Base-by-base conservation (phyloP, 192 early-diverging fungal species). In the Linnemannia zychae region DNA sequence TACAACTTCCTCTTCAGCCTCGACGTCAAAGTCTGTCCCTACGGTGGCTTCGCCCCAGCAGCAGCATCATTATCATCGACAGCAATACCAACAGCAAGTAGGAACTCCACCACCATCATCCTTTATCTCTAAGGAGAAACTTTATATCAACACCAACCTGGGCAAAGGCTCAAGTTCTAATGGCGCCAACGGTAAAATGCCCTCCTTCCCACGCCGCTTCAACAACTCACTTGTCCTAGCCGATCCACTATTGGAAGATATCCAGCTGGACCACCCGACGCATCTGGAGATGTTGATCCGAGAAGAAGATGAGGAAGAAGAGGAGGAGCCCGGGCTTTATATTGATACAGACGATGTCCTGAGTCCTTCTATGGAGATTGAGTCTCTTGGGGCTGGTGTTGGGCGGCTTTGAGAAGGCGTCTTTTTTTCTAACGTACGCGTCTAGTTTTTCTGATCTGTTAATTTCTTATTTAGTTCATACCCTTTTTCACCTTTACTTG, bases 351-450 rank as follows among this genome's bases (percentile, higher is more conserved):
- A 80, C 60, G 79, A 82, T 67, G 17, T 76, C 18, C 7, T 76
- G 7, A 76, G 74, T 36, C 74, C 74, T 22, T 53, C 74, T 4
- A 28, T 75, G 12, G 82, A 84, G n/a, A 48, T 74, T 13, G 82
- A 84, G 28, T 79, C 72, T 47, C 33, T 84, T 31, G 82, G 82
- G 33, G 82, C 82, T 1, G 82, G 82, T 48, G 77, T 84, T 4
- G 82, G 82, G 12, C 46, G 72, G 20, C 18, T n/a, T 2, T 73
- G 49, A 73, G 20, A 31, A 76, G 48, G n/a, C 11, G 57, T 13
- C 24, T 11, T 60, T 60, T 13, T 44, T 44, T 28, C 28, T 28
- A 28, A 1, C 24, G 1, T 60, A 11, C 6, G n/a, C n/a, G n/a
- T n/a, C n/a, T n/a, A n/a, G n/a, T n/a, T n/a, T n/a, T n/a, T n/a